A percentile compares a stretch with the other conserved stretches of the same genome.
These are phyloP conservation scores for Phalaenopsis equestris DNA, from an alignment of 106 monocot genomes.

Conservation along the genomic window DNA sequence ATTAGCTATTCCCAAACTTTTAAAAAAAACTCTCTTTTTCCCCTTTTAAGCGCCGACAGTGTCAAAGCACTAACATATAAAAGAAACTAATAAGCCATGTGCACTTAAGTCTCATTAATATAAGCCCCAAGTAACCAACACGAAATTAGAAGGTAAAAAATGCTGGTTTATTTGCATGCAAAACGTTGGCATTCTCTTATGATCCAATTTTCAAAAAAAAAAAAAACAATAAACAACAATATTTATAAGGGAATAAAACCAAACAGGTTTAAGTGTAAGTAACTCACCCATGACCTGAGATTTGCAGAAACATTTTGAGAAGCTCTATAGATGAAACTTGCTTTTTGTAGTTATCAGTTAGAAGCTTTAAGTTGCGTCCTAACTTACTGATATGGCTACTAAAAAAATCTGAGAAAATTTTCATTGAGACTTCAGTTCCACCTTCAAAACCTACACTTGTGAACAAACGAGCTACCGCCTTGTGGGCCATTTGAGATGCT, in stretches of 20 bases:
- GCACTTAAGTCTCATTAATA: not conserved
- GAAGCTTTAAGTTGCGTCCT: conserved; percentile 67
- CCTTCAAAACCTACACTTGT: conserved; percentile 53
- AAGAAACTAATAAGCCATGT: not conserved
- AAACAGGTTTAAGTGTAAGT: not conserved
- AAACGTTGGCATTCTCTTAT: not conserved
- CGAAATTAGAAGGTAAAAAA: not conserved
- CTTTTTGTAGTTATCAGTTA: conserved; percentile 75
- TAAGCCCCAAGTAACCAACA: not conserved
- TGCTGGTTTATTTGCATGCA: not conserved
- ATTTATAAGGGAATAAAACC: not conserved
- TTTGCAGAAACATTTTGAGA: conserved; percentile 89
- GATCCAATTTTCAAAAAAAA: not conserved
- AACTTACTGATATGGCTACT: conserved; percentile 54
- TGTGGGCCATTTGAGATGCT: conserved; percentile 45
- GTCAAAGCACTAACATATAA: not conserved
- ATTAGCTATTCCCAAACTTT: too few relatives aligned
- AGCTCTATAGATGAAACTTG: conserved; percentile 75
- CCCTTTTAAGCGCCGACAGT: too few relatives aligned
- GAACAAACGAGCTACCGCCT: conserved; percentile 49
- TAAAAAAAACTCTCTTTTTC: too few relatives aligned
- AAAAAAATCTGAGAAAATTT: conserved; percentile 64
- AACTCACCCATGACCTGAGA: conserved; percentile 51
- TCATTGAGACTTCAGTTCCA: conserved; percentile 50
- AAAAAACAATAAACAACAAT: not conserved